phyloP scores from a whole-genome alignment of 768 basidiomycete species.

The Russula sp. region DNA sequence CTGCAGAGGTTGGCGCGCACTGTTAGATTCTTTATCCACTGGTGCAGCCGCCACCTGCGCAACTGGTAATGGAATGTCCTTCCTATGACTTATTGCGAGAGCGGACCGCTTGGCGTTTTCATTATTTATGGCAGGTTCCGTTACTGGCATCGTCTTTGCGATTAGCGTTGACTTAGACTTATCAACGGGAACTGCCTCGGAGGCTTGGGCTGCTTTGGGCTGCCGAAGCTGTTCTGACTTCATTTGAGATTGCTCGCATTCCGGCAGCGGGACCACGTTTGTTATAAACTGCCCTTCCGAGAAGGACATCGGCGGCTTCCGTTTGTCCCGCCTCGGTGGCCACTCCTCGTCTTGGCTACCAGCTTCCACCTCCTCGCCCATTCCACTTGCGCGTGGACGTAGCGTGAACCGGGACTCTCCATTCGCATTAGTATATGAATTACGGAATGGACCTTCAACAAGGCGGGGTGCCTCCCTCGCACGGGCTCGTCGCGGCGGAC shows the following conservation, averaged over 20 bases:
- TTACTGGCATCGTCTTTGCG: background rate
- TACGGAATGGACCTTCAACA: slow-evolving; percentile 27
- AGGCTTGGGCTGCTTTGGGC: background rate
- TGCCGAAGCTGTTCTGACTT: background rate
- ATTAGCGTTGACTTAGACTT: background rate
- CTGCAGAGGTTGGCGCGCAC: background rate
- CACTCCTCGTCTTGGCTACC: slow-evolving; percentile 2
- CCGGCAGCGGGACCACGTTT: background rate
- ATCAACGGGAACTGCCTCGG: background rate
- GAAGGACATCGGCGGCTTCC: background rate
- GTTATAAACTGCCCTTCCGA: background rate
- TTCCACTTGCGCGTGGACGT: slow-evolving; percentile 14
- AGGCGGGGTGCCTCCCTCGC: slow-evolving; percentile 25
- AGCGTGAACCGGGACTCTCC: slow-evolving; percentile 12
- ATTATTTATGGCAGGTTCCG: background rate
- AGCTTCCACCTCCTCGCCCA: slow-evolving; percentile 1
- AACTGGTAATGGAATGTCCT: background rate
- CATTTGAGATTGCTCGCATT: background rate
- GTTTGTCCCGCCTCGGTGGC: slow-evolving; percentile 2
- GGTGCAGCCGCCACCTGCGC: background rate
- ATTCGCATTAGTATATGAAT: slow-evolving; percentile 24
- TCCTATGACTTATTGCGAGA: background rate
- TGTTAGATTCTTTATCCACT: background rate
- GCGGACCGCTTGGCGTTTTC: background rate
- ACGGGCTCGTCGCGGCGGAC: background rate